A percentile compares a stretch with the other conserved stretches of the same genome.
Conservation (phyloP, 345 rosid genomes). For the Jatropha curcas region DNA sequence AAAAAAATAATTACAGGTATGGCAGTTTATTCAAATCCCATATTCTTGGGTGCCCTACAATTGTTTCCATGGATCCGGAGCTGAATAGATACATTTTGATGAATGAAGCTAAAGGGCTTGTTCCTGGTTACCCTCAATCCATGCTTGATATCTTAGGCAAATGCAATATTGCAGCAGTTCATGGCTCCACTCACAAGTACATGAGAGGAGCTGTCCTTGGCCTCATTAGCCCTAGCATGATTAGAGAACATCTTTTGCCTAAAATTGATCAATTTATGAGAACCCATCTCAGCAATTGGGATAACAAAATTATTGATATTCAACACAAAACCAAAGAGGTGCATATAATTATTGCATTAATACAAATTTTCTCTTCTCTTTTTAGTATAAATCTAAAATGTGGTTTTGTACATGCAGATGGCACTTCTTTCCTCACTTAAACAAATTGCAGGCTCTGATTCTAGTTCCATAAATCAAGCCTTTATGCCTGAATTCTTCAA, state of each 20-base stretch:
- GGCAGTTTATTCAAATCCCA: slow-evolving; percentile 85
- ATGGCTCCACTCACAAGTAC: slow-evolving; percentile 64
- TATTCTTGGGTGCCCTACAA: slow-evolving; percentile 78
- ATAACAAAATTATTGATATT: slow-evolving; percentile 53
- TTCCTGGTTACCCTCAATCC: slow-evolving; percentile 92
- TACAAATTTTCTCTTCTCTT: background rate
- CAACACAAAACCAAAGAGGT: slow-evolving; percentile 82
- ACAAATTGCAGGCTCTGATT: slow-evolving; percentile 52
- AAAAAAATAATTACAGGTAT: slow-evolving; percentile 55
- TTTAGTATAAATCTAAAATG: background rate
- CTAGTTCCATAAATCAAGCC: slow-evolving; percentile 30
- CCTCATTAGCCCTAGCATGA: slow-evolving; percentile 56
- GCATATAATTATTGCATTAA: no score
- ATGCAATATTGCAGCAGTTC: slow-evolving; percentile 76
- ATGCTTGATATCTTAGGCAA: slow-evolving; percentile 77
- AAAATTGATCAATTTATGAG: slow-evolving; percentile 63
- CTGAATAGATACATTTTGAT: slow-evolving; percentile 72
- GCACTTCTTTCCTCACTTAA: slow-evolving; percentile 57
- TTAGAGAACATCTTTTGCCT: slow-evolving; percentile 57
- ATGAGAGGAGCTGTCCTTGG: slow-evolving; percentile 72
- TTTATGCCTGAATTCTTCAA: slow-evolving; percentile 67
- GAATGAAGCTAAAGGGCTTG: slow-evolving; percentile 81
- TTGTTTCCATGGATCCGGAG: slow-evolving; percentile 78
- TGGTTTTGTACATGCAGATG: slow-evolving; percentile 46
- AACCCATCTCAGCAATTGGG: slow-evolving; percentile 58